Evolutionary conservation across 345 rosid species (phyloP).

Genomic region (Psidium friedrichsthalianum): DNA sequence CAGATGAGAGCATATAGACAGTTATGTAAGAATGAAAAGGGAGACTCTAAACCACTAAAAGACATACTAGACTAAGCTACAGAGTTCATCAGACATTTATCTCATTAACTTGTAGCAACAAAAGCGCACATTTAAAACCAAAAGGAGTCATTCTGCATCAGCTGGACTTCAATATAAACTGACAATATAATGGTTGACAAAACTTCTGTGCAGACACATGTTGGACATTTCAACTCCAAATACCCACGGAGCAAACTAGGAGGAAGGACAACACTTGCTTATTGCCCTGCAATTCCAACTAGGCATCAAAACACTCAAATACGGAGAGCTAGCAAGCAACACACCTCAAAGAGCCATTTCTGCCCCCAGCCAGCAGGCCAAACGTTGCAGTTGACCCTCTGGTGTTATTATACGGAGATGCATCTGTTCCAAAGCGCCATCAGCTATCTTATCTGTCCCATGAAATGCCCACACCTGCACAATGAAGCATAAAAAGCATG

Average conservation of each 20-base stretch:
- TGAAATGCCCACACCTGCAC: slow-evolving; percentile 55
- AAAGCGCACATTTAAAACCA: background rate
- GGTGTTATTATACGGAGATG: slow-evolving; percentile 28
- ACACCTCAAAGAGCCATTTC: slow-evolving; percentile 54
- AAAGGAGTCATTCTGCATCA: background rate
- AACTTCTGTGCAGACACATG: background rate
- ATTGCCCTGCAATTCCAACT: background rate
- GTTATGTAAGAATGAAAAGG: background rate
- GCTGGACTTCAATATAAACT: background rate
- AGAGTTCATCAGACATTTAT: background rate
- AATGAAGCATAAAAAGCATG: background rate
- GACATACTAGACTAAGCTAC: background rate
- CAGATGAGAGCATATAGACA: background rate
- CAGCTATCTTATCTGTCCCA: slow-evolving; percentile 20
- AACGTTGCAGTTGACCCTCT: slow-evolving; percentile 33
- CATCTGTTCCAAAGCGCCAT: slow-evolving; percentile 41
- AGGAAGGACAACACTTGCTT: background rate
- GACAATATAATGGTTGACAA: background rate
- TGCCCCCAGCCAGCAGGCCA: slow-evolving; percentile 42
- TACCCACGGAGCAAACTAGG: background rate
- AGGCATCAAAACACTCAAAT: background rate
- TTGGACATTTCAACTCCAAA: background rate
- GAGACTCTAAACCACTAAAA: background rate
- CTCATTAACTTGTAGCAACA: background rate
- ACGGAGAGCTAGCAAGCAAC: background rate